A percentile compares a stretch with the other conserved stretches of the same genome.
phyloP scores from a whole-genome alignment of 2,329 filamentous ascomycete species.

The Paecilomyces formosus region DNA sequence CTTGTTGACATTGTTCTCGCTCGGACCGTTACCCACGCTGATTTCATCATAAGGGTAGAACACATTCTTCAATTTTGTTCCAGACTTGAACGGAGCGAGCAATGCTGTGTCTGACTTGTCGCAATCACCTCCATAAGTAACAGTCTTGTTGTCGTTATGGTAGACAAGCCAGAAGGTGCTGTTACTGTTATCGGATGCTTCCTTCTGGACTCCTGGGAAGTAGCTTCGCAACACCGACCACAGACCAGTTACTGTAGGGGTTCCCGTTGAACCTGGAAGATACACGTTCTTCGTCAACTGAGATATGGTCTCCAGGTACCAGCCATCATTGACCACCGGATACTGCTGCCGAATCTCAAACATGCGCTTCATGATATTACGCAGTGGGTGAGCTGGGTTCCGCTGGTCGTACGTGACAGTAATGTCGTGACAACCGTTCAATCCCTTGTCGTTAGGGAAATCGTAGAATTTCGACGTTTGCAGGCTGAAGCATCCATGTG shows the following conservation, averaged over 20 bases:
- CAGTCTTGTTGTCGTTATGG: background rate
- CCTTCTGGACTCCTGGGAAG: slow-evolving; percentile 40
- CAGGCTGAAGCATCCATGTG: slow-evolving; percentile 51
- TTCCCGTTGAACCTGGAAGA: slow-evolving; percentile 39
- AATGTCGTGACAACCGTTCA: slow-evolving; percentile 45
- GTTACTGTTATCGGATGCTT: slow-evolving; percentile 12
- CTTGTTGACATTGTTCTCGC: background rate
- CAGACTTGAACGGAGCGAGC: background rate
- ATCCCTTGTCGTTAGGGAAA: slow-evolving; percentile 44
- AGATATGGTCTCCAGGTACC: slow-evolving; percentile 13
- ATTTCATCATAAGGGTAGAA: background rate
- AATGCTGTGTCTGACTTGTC: background rate
- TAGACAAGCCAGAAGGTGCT: background rate
- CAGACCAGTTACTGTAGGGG: slow-evolving; percentile 46
- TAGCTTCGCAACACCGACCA: slow-evolving; percentile 47
- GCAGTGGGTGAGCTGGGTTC: slow-evolving; percentile 48
- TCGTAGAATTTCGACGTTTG: slow-evolving; percentile 45
- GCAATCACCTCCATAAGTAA: background rate
- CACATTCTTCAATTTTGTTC: background rate
- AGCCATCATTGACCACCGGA: slow-evolving; percentile 50
- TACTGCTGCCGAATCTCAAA: slow-evolving; percentile 46
- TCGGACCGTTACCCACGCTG: background rate
- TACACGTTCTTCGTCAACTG: slow-evolving; percentile 13
- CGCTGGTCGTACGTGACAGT: slow-evolving; percentile 48
- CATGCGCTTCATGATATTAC: slow-evolving; percentile 49